These are phyloP conservation scores for Pichia paraexigua DNA, from an alignment of 805 yeast species.

Conservation along the genomic window DNA sequence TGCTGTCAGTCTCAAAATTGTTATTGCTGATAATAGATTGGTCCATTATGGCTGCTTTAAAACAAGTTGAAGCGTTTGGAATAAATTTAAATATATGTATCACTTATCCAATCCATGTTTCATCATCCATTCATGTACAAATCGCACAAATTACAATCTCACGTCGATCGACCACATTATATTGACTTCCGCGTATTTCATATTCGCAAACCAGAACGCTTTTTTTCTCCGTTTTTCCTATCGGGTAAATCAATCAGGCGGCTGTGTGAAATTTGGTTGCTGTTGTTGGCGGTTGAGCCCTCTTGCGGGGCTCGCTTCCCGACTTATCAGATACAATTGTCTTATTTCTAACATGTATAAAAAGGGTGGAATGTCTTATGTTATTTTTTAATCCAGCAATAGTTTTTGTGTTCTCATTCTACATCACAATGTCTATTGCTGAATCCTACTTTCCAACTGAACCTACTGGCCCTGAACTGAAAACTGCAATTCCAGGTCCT, in stretches of 20 bases:
- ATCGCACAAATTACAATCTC: neutral
- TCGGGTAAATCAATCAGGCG: neutral
- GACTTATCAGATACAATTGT: neutral
- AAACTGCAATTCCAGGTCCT: slow-evolving; percentile 43
- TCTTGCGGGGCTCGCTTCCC: neutral
- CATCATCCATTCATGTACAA: neutral
- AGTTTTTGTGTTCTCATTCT: neutral
- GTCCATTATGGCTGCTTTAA: neutral
- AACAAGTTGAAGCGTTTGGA: too few species aligned
- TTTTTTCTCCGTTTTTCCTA: neutral
- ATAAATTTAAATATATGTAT: too few species aligned
- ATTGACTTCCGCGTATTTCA: neutral
- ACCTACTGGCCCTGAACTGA: slow-evolving; percentile 39
- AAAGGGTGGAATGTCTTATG: neutral
- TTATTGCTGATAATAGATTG: slow-evolving; percentile 2
- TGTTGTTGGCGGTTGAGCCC: neutral
- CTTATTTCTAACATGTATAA: neutral
- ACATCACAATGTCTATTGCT: slow-evolving; percentile 20
- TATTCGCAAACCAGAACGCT: neutral
- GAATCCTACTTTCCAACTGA: slow-evolving; percentile 36
- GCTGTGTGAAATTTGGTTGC: neutral
- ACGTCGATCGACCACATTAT: neutral
- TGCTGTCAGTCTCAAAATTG: slow-evolving; percentile 40
- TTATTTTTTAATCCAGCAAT: neutral
- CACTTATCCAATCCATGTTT: too few species aligned